phyloP scores from a whole-genome alignment of 2,329 filamentous ascomycete species.

The Talaromyces pinophilus region DNA sequence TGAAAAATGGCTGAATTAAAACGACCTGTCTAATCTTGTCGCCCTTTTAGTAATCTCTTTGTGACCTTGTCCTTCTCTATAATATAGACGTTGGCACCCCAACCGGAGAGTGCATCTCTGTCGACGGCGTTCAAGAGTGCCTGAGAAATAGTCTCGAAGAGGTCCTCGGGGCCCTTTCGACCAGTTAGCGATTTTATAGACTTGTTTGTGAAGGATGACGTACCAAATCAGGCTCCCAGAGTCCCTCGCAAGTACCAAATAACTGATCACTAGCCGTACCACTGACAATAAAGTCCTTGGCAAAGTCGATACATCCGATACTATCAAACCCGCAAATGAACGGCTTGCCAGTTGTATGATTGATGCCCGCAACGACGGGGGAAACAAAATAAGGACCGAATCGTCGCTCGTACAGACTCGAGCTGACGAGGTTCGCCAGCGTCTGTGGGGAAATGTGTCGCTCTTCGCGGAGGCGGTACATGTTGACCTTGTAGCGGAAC shows the following conservation, averaged over 20 bases:
- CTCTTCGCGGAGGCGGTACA: conserved; percentile 98
- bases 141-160: conserved; percentile 98
- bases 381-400: conserved; percentile 97
- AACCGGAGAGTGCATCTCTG: conserved; percentile 92
- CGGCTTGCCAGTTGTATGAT: conserved; percentile 88
- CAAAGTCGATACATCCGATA: conserved; percentile 99
- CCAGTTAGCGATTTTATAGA: background rate
- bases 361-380: conserved; percentile 91
- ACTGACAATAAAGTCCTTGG: conserved; percentile 98
- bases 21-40: conserved; percentile 70
- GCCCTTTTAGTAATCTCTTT: conserved; percentile 95
- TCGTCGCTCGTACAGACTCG: conserved; percentile 86
- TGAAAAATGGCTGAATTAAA: background rate
- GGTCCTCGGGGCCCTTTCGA: conserved; percentile 76
- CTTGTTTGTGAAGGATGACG: conserved; percentile 37
- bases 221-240: conserved; percentile 98
- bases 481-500: conserved; percentile 99
- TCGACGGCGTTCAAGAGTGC: conserved; percentile 93
- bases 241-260: conserved; percentile 96
- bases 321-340: conserved; percentile 99
- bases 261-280: conserved; percentile 96
- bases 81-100: conserved; percentile 98
- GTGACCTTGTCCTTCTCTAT: conserved; percentile 99
- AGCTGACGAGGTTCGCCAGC: conserved; percentile 92
- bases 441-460: conserved; percentile 92